Conservation (phyloP, 148 eudicot genomes). For the Diospyros kaki region DNA sequence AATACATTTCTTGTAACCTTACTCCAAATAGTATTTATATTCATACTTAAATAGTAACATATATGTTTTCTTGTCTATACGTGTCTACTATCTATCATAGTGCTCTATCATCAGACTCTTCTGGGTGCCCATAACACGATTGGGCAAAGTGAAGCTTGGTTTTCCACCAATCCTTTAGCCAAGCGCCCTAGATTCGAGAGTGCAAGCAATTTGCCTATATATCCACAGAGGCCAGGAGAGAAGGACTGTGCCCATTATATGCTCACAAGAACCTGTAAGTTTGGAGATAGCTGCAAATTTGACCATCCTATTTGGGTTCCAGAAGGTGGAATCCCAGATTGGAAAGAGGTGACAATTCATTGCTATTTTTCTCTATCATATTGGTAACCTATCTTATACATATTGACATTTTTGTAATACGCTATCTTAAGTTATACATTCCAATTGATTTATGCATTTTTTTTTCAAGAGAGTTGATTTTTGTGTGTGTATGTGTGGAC, state of each 20-base stretch:
- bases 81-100: slow-evolving; percentile 71
- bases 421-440: slow-evolving; percentile 3
- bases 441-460: neutral
- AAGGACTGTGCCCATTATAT: slow-evolving; percentile 94
- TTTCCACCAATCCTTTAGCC: slow-evolving; percentile 66
- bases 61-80: slow-evolving; percentile 43
- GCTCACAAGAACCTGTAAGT: slow-evolving; percentile 99
- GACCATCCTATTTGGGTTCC: slow-evolving; percentile 99
- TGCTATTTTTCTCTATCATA: slow-evolving; percentile 27
- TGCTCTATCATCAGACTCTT: slow-evolving; percentile 75
- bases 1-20: slow-evolving; percentile 19
- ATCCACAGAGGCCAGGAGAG: slow-evolving; percentile 99
- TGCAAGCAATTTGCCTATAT: slow-evolving; percentile 75
- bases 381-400: slow-evolving; percentile 18
- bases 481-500: neutral
- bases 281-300: slow-evolving; percentile 97
- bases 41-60: slow-evolving; percentile 30
- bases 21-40: slow-evolving; percentile 16
- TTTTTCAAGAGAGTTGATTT: neutral
- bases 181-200: slow-evolving; percentile 96
- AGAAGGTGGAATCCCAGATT: slow-evolving; percentile 96
- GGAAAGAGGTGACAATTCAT: slow-evolving; percentile 94
- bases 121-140: slow-evolving; percentile 64
- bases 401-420: slow-evolving; percentile 13
- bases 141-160: slow-evolving; percentile 97